Base-by-base conservation (phyloP, 2,329 filamentous ascomycete species). In the Raffaelea albimanens region DNA sequence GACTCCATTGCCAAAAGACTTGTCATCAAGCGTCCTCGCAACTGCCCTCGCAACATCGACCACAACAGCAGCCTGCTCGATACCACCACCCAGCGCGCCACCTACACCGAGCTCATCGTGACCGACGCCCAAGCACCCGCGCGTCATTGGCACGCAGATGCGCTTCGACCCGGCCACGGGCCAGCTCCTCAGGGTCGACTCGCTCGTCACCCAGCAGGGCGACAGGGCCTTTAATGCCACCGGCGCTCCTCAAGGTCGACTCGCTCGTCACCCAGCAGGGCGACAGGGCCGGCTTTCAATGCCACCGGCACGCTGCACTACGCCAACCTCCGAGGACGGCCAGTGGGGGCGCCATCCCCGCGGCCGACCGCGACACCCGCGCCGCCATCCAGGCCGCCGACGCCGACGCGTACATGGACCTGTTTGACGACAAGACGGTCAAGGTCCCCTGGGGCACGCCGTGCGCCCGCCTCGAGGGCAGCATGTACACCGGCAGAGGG, bases 231-330 rank as follows among this genome's bases (percentile, higher is more conserved):
- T n/a, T n/a, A n/a, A n/a, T n/a, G 38, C n/a, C 7, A 11, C 38
- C 7, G 16, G 38, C 38, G 4, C 23, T 11, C 46, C 56, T 22
- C 55, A 54, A 61, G 16, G 58, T 67, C 44, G 63, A 66, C 52
- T 51, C 57, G 14, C 54, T 63, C 43, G 58, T 59, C 9, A 63
- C 63, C 13, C 58, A 60, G 4, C 59, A 59, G 0, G 57, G 58
- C 8, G 60, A 61, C 21, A 65, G 63, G 62, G 55, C 64, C 9
- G n/a, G n/a, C n/a, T n/a, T 67, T 67, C 56, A 59, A 65, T 54
- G 58, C 61, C 3, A 51, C 58, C n/a, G 55, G 57, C 25, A 63
- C 62, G 25, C 55, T 67, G 1, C 55, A 61, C 45, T 62, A 57
- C 50, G 59, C 56, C 4, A 47, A 53, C 9, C 7, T 51, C 56